Conservation (phyloP, 2,329 filamentous ascomycete species). For the Calonectria pauciramosa region DNA sequence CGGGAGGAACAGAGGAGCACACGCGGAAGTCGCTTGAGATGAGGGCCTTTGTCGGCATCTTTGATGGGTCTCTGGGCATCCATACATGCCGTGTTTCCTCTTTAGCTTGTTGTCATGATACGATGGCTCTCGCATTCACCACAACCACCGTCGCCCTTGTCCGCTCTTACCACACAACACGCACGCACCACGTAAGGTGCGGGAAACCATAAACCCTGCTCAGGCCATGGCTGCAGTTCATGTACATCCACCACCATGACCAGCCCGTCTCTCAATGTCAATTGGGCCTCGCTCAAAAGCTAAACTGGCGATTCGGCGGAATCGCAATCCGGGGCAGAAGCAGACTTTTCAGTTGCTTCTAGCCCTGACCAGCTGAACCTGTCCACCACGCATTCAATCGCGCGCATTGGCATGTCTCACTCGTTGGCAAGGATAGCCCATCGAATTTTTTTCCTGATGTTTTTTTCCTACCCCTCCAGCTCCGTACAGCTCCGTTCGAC, state of each 20-base stretch:
- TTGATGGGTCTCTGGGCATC: neutral
- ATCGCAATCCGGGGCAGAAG: neutral
- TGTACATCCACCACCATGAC: constrained; percentile 35
- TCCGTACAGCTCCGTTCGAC: constrained; percentile 41
- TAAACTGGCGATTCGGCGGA: constrained; percentile 38
- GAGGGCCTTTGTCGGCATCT: neutral
- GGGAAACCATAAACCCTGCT: constrained; percentile 29
- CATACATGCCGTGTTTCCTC: neutral
- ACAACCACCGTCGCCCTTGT: constrained; percentile 10
- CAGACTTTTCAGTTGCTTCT: neutral
- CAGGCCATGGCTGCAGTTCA: constrained; percentile 44
- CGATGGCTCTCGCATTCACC: constrained; percentile 14
- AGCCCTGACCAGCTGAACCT: constrained; percentile 40
- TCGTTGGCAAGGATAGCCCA: constrained; percentile 13
- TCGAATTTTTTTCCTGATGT: neutral
- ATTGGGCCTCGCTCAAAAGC: constrained; percentile 18
- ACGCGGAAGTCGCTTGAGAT: neutral
- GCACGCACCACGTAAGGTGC: constrained; percentile 10
- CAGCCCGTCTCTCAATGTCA: constrained; percentile 15
- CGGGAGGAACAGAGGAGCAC: neutral
- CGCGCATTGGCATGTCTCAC: constrained; percentile 18
- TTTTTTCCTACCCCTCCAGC: constrained; percentile 14
- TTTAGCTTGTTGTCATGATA: constrained; percentile 9
- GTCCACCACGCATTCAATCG: constrained; percentile 26
- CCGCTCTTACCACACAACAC: constrained; percentile 25